Base-by-base conservation (phyloP, 495 filamentous ascomycete species). In the Venustampulla echinocandica region DNA sequence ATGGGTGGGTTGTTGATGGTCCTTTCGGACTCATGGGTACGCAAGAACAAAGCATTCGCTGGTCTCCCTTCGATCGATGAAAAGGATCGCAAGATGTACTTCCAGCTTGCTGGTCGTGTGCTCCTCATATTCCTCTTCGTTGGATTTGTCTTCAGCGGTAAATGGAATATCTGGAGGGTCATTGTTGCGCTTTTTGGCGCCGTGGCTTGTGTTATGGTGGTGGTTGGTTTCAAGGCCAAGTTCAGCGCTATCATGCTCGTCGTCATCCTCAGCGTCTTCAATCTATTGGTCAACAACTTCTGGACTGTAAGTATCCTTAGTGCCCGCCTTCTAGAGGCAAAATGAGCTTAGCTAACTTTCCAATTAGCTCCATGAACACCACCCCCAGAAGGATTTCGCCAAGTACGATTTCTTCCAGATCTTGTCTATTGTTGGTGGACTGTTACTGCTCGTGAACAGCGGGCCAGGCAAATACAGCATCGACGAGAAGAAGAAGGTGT, bases 391-490 rank as follows among this genome's bases (percentile, higher is more conserved):
- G 75, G 92, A 98, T 63, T 98, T 98, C 59, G 93, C 93, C 74
- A 98, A 98, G 70, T 98, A 98, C 75, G 92, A 97, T 65, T 98
- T 98, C 72, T 98, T 98, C 81, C 92, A 98, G 73, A 95, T 97
- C 61, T 72, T 98, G 42, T 98, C 92, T 33, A 98, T 98, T 66
- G 92, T 98, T 50, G 92, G 92, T 46, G 92, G 92, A 58, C 82
- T 98, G 37, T 73, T 98, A 38, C 81, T 98, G 47, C 76, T 98
- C 45, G 87, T 95, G 66, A 98, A 98, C 78, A 96, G 90, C 81
- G 92, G 92, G 44, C 93, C 92, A 10, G 92, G 92, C 38, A 86
- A 95, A 67, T 82, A 96, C 70, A 93, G 85, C 64, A 87, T 98
- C 67, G 92, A 98, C 65, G 93, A 97, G 77, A 98, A 98, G 82